Evolutionary conservation across 2,329 filamentous ascomycete species (phyloP).

Genomic region (Pseudogymnoascus sp.): DNA sequence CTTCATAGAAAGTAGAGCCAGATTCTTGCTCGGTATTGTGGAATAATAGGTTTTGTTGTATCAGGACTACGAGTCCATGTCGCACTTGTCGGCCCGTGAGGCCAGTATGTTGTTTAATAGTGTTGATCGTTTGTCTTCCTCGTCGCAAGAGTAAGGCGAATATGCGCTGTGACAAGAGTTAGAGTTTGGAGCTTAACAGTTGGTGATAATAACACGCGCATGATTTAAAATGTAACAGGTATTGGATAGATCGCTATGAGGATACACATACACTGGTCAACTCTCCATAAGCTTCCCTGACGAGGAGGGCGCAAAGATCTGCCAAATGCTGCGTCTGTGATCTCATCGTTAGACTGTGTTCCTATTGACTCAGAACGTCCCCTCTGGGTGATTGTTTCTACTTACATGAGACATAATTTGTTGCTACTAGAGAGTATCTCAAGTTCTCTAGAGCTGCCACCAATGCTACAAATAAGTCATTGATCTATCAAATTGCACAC

Average conservation of each 20-base stretch:
- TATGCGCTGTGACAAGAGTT: constrained; percentile 57
- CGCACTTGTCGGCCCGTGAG: constrained; percentile 69
- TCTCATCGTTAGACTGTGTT: constrained; percentile 16
- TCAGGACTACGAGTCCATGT: constrained; percentile 72
- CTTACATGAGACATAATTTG: constrained; percentile 49
- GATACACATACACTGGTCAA: constrained; percentile 69
- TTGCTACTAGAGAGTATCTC: constrained; percentile 68
- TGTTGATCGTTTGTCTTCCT: constrained; percentile 65
- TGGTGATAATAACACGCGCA: constrained; percentile 2
- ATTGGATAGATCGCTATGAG: background rate
- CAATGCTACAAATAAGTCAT: constrained; percentile 62
- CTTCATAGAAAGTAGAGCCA: constrained; percentile 69
- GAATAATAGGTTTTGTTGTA: constrained; percentile 81
- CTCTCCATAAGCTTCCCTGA: constrained; percentile 85
- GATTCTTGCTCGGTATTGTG: constrained; percentile 59
- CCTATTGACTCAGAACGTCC: constrained; percentile 21
- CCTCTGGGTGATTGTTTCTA: constrained; percentile 23
- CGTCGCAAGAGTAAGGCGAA: constrained; percentile 69
- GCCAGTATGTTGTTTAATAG: constrained; percentile 63
- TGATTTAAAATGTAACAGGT: background rate
- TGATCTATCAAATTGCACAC: constrained; percentile 22
- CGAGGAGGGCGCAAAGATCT: constrained; percentile 83
- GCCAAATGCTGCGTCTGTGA: constrained; percentile 62
- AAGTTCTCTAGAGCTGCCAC: constrained; percentile 69
- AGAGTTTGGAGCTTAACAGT: constrained; percentile 15